Percentiles rank a stretch among this genome's conserved stretches.
Conservation (phyloP, 2,329 filamentous ascomycete genomes). For the Diaporthe aspalathi region DNA sequence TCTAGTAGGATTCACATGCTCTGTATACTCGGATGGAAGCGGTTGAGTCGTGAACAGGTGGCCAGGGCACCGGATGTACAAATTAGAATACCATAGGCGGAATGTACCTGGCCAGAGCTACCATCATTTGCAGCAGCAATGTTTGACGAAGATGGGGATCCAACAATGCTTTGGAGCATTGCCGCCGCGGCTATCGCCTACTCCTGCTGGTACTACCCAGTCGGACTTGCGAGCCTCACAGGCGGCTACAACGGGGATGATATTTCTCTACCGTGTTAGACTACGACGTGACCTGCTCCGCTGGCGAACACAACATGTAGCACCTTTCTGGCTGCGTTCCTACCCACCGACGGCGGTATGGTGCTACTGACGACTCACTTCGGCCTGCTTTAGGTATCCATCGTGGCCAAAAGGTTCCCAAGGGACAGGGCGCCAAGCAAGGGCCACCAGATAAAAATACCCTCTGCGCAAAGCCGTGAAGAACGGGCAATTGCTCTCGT, state of each 20-base stretch:
- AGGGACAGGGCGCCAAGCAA: background rate
- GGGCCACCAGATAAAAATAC: too few relatives aligned
- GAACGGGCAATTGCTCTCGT: too few relatives aligned
- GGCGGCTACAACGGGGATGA: conserved; percentile 64
- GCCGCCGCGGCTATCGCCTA: background rate
- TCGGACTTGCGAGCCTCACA: conserved; percentile 54
- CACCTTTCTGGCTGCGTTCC: background rate
- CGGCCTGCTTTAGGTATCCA: conserved; percentile 1
- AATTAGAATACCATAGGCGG: too few relatives aligned
- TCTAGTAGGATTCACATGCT: too few relatives aligned
- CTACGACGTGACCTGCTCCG: conserved; percentile 10
- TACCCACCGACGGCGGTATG: background rate
- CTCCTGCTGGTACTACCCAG: conserved; percentile 25
- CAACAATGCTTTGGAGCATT: background rate
- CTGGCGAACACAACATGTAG: background rate
- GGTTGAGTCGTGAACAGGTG: too few relatives aligned
- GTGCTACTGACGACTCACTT: conserved; percentile 20
- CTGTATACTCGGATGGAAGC: too few relatives aligned
- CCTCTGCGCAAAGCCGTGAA: too few relatives aligned
- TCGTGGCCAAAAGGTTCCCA: conserved; percentile 7
- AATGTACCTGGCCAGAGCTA: too few relatives aligned
- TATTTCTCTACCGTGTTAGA: conserved; percentile 59
- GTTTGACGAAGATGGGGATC: too few relatives aligned
- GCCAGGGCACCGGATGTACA: too few relatives aligned
- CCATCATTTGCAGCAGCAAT: too few relatives aligned